Evolutionary conservation across 768 basidiomycete genomes (phyloP).

Genomic region (Albatrellus ellisii): DNA sequence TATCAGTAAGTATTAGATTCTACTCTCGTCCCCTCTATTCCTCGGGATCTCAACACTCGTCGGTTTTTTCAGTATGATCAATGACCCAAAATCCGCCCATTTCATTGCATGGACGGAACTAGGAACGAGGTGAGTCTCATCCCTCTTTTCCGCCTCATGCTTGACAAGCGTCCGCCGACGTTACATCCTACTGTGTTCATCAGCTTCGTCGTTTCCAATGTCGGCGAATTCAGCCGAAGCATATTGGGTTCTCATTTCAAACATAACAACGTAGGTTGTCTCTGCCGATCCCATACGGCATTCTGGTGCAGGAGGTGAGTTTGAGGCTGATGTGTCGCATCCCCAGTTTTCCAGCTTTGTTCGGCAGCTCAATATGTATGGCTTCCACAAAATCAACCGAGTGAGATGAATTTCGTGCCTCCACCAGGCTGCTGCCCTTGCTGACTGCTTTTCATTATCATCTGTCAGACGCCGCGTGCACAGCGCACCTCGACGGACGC

Average conservation of each 20-base stretch:
- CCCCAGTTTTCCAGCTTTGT: slow-evolving; percentile 84
- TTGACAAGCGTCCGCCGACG: slow-evolving; percentile 3
- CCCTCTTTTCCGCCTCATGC: not conserved
- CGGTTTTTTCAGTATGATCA: slow-evolving; percentile 64
- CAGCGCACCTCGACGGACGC: slow-evolving; percentile 70
- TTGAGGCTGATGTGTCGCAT: not conserved
- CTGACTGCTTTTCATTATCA: slow-evolving; percentile 1
- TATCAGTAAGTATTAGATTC: slow-evolving; percentile 50
- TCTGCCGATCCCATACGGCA: not conserved
- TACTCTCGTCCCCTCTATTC: slow-evolving; percentile 4
- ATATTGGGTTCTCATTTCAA: slow-evolving; percentile 83
- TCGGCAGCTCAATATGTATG: slow-evolving; percentile 93
- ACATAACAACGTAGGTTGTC: slow-evolving; percentile 64
- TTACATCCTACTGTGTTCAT: not conserved
- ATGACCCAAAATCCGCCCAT: slow-evolving; percentile 62
- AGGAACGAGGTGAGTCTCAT: slow-evolving; percentile 41
- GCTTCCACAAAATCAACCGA: slow-evolving; percentile 89
- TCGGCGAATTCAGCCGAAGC: slow-evolving; percentile 74
- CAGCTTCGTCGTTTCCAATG: slow-evolving; percentile 75
- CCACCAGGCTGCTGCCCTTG: not conserved
- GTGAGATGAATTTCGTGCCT: slow-evolving; percentile 25
- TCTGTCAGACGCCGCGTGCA: slow-evolving; percentile 57
- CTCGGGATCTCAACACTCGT: not conserved
- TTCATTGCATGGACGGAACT: slow-evolving; percentile 78
- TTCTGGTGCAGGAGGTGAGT: not conserved